Evolutionary conservation across 352 stramenopile genomes (phyloP), one percentile per base, ranked within the genome.

Genomic region (Globisporangium solare): DNA sequence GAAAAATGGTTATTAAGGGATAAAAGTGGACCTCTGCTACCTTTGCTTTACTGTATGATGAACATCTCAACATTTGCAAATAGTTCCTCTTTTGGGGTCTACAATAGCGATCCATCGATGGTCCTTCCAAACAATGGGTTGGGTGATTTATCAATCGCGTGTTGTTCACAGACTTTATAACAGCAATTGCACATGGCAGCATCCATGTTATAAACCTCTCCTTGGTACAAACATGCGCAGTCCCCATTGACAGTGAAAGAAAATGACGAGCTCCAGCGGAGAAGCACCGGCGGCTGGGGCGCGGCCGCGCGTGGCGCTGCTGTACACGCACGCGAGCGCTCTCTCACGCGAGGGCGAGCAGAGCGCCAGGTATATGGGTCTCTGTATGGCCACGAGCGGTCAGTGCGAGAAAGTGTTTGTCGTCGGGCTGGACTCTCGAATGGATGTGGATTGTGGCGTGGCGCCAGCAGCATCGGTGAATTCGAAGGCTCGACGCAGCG

Each of bases 331-430:
- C 27, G 58, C 31, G 18, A 88, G 79, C 59, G 54, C 45, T 10
- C 39, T 69, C 18, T 86, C 75, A 24, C 63, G 65, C n/a, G 82
- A 92, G 62, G 67, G 78, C 21, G 68, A 77, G 64, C 69, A 78
- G 27, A 61, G 88, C 18, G 82, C 82, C 47, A 73, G 70, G 54
- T 92, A 88, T 56, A 42, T 89, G 41, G 77, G 73, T 8, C 58
- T 92, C 10, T 83, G 72, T 45, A 20, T 87, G 49, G 74, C 71
- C 6, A 64, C 67, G 13, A 85, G 75, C 15, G 75, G 79, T 10
- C 63, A 69, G 12, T 86, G 71, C 52, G 54, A 66, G 52, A 76
- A 77, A 48, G 74, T 73, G 50, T 70, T 70, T 49, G 75, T 89
- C 15, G 69, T 76, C 13, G 45, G 67, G 2, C n/a, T 63, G 46